Conservation (phyloP, 164 flowering plant genomes). For the Cinnamomum chago region DNA sequence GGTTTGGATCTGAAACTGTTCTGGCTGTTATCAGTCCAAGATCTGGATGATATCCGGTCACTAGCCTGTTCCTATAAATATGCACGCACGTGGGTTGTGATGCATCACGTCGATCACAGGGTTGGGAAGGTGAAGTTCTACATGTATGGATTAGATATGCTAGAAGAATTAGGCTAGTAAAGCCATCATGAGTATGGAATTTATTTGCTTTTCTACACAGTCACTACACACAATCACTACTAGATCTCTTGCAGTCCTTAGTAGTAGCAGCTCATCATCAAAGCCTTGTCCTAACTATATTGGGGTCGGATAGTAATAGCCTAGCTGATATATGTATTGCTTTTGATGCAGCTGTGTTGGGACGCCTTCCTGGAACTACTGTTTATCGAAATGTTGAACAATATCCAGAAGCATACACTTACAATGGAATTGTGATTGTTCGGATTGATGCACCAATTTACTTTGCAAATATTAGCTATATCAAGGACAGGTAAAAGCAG, state of each 20-base stretch:
- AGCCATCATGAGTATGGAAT: too few relatives aligned
- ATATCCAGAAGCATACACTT: constrained; percentile 94
- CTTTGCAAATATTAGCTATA: constrained; percentile 91
- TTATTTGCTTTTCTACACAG: neutral
- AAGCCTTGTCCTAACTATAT: neutral
- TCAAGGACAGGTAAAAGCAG: constrained; percentile 76
- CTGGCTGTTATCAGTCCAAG: too few relatives aligned
- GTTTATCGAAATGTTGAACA: constrained; percentile 77
- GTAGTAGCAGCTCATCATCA: too few relatives aligned
- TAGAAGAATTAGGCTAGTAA: too few relatives aligned
- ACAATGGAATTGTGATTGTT: constrained; percentile 91
- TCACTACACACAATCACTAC: neutral
- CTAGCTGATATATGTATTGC: constrained; percentile 5
- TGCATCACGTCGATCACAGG: too few relatives aligned
- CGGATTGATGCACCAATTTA: constrained; percentile 95
- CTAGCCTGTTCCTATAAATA: too few relatives aligned
- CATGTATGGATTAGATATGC: too few relatives aligned
- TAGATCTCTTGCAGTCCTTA: neutral
- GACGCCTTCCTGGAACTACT: constrained; percentile 98
- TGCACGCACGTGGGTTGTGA: too few relatives aligned
- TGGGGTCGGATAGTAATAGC: neutral
- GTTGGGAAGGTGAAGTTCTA: too few relatives aligned
- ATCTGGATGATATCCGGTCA: too few relatives aligned
- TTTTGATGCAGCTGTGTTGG: constrained; percentile 75
- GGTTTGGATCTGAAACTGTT: too few relatives aligned